Evolutionary conservation across 1,139 yeast genomes (phyloP), one percentile per base, ranked within the genome.

Genomic region (Tardiomyces digboiensis): DNA sequence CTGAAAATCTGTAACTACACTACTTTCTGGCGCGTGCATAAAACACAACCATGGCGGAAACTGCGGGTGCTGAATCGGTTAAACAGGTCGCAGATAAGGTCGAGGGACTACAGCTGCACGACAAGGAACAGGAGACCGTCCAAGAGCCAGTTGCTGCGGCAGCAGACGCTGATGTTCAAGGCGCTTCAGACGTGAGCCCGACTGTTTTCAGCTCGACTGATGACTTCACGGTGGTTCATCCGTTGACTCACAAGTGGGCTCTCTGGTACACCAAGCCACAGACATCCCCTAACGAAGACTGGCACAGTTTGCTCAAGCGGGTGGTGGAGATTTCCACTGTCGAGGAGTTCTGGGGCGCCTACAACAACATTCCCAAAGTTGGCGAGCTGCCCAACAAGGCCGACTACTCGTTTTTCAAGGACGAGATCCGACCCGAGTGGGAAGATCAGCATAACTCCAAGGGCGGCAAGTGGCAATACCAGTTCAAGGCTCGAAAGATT

Each of bases 261-360:
- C 76, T 91, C 61, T 91, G 98, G 98, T 91, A 88, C 74, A 86
- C 96, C 48, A 88, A 88, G 71, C 97, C 97, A 50, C 82, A 87
- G 55, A 80, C 82, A 49, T 74, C 72, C 57, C 61, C 60, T 42
- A 73, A 73, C 53, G 97, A 87, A 67, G 81, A 88, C 60, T 91
- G 98, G 98, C 80, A 86, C 50, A 96, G 88, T 61, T 76, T 88
- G 55, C 75, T 91, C 62, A 89, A 89, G 70, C 95, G 96, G 48
- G 95, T 91, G 44, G 93, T 89, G 56, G 80, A 95, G 29, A 87
- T 91, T 57, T 76, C 82, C 43, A 81, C 96, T 22, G 97, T 91
- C 42, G 99, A 91, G 71, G 97, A 91, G 67, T 91, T 91, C 71
- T 91, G 99, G 99, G 99, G 98, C 21, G 84, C 89, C 54, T 86